phyloP scores from a whole-genome alignment of 2,329 filamentous ascomycete genomes.

The Chaetomiaceae sp. region DNA sequence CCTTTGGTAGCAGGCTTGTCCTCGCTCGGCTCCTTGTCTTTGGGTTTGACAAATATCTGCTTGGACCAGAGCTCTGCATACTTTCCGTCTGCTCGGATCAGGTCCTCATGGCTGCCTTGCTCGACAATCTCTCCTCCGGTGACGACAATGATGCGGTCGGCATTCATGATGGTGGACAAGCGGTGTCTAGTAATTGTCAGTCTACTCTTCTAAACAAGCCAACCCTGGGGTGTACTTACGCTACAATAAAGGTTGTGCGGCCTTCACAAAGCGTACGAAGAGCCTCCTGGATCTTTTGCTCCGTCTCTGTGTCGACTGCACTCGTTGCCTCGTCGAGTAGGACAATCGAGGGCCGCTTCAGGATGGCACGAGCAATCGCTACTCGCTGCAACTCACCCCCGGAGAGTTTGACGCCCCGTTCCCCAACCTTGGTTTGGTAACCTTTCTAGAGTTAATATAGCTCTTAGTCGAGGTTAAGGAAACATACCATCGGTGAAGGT shows the following conservation, averaged over 20 bases:
- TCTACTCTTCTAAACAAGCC: conserved; percentile 6
- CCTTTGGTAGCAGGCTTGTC: conserved; percentile 22
- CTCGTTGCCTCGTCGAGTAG: conserved; percentile 77
- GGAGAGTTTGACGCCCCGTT: conserved; percentile 56
- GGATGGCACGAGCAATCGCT: conserved; percentile 65
- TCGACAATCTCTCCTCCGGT: conserved; percentile 60
- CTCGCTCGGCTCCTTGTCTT: conserved; percentile 35
- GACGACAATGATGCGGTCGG: conserved; percentile 63
- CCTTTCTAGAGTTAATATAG: conserved; percentile 30
- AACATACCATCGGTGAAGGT: conserved; percentile 46
- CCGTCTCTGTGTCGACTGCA: conserved; percentile 67
- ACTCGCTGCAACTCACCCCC: conserved; percentile 64
- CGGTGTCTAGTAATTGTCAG: conserved; percentile 47
- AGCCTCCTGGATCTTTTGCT: conserved; percentile 62
- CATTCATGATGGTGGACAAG: conserved; percentile 66
- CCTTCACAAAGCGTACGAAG: conserved; percentile 54
- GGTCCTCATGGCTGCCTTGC: conserved; percentile 55
- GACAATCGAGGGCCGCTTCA: conserved; percentile 71
- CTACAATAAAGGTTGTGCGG: conserved; percentile 64
- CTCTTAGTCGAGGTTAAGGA: background rate
- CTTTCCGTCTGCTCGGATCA: conserved; percentile 55
- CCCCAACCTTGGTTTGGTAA: conserved; percentile 48
- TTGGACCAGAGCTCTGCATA: conserved; percentile 64
- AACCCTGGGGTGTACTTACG: conserved; percentile 39
- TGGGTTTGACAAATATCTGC: conserved; percentile 52